Evolutionary conservation across 352 stramenopile species (phyloP).

Genomic region (Blastocystis sp.): DNA sequence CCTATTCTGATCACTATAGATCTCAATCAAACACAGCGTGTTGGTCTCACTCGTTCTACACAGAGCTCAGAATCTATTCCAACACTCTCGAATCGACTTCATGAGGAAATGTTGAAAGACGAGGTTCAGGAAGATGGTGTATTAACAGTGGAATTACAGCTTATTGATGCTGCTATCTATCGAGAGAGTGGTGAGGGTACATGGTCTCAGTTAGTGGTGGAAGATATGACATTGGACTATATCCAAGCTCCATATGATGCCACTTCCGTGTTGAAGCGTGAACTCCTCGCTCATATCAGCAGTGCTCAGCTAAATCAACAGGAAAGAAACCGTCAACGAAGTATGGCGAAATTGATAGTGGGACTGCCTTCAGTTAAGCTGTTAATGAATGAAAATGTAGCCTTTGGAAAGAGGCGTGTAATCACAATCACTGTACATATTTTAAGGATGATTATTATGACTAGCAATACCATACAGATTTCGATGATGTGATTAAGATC

Average conservation of each 20-base stretch:
- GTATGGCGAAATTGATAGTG: constrained; percentile 22
- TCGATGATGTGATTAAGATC: constrained; percentile 52
- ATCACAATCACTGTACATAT: constrained; percentile 22
- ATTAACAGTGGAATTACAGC: constrained; percentile 5
- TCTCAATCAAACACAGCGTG: not conserved
- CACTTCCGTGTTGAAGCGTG: not conserved
- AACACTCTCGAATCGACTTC: not conserved
- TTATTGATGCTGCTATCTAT: constrained; percentile 50
- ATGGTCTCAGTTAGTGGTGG: constrained; percentile 32
- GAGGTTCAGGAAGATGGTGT: not conserved
- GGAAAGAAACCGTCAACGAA: constrained; percentile 12
- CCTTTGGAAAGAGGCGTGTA: not conserved
- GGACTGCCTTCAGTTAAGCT: not conserved
- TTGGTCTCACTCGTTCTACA: not conserved
- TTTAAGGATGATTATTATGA: not conserved
- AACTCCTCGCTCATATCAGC: constrained; percentile 13
- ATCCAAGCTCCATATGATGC: not conserved
- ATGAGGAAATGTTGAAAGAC: not conserved
- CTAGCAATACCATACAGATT: constrained; percentile 48
- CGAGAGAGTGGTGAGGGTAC: constrained; percentile 12
- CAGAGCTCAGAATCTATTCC: not conserved
- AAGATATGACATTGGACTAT: constrained; percentile 7
- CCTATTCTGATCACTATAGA: not conserved
- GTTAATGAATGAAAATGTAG: constrained; percentile 37
- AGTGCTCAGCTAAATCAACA: constrained; percentile 28